Conservation (phyloP, 257 asterid genomes). For the Coffea eugenioides region DNA sequence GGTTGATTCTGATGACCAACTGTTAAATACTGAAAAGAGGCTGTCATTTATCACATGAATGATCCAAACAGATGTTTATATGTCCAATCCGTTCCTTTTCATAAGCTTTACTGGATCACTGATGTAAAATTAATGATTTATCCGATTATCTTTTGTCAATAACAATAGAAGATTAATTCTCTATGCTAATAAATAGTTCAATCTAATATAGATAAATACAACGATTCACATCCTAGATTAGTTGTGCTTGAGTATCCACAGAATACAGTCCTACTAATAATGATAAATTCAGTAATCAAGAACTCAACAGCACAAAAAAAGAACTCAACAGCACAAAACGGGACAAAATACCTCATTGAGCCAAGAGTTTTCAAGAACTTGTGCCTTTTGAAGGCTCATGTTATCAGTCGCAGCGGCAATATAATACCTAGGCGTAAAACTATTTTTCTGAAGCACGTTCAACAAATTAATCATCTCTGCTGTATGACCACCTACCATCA, state of each 20-base stretch:
- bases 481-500: conserved; percentile 80
- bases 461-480: conserved; percentile 91
- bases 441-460: conserved; percentile 59
- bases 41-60: background rate
- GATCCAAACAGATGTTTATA: background rate
- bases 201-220: no score
- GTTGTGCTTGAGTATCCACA: background rate
- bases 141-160: background rate
- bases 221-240: no score
- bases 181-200: no score
- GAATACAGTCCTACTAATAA: background rate
- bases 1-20: no score
- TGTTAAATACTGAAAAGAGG: background rate
- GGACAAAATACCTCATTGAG: conserved; percentile 41
- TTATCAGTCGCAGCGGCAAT: conserved; percentile 96
- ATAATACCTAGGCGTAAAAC: conserved; percentile 68
- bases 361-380: conserved; percentile 60
- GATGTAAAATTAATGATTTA: background rate
- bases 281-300: background rate
- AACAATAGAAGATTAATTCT: no score
- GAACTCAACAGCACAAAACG: no score
- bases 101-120: background rate
- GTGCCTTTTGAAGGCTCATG: conserved; percentile 95
- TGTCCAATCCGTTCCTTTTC: background rate
- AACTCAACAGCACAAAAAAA: background rate